These are phyloP conservation scores for Neobulgaria alba DNA, from an alignment of 2,329 filamentous ascomycete species.

Conservation along the genomic window DNA sequence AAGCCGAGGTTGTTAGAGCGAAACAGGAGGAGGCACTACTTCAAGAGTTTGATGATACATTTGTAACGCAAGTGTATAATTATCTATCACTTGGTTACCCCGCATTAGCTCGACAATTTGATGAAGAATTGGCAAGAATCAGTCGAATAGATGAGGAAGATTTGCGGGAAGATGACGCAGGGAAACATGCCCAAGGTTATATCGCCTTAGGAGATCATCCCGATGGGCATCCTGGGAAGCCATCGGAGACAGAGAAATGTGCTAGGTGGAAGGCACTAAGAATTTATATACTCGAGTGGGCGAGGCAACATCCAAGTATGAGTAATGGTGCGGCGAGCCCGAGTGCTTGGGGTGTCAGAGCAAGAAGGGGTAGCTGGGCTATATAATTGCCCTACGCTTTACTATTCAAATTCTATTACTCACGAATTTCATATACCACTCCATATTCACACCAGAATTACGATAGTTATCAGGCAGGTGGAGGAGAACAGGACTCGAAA, in stretches of 20 bases:
- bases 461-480: no score
- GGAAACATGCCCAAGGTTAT: slow-evolving; percentile 61
- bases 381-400: slow-evolving; percentile 41
- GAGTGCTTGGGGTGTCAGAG: slow-evolving; percentile 59
- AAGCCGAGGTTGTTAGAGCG: slow-evolving; percentile 19
- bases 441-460: no score
- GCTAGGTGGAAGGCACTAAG: slow-evolving; percentile 77
- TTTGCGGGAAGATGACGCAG: slow-evolving; percentile 62
- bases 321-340: slow-evolving; percentile 43
- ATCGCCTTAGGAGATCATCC: slow-evolving; percentile 42
- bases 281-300: slow-evolving; percentile 83
- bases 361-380: slow-evolving; percentile 64
- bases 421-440: no score
- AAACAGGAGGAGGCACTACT: slow-evolving; percentile 33
- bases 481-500: no score
- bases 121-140: slow-evolving; percentile 78
- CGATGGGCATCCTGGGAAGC: slow-evolving; percentile 11
- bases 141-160: slow-evolving; percentile 60
- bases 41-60: slow-evolving; percentile 69
- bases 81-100: slow-evolving; percentile 92
- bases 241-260: slow-evolving; percentile 39
- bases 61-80: slow-evolving; percentile 95
- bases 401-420: no score
- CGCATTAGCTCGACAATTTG: slow-evolving; percentile 71
- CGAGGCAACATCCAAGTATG: slow-evolving; percentile 72